These are phyloP conservation scores for Betula pendula DNA, from an alignment of 306 rosid species.

Conservation along the genomic window DNA sequence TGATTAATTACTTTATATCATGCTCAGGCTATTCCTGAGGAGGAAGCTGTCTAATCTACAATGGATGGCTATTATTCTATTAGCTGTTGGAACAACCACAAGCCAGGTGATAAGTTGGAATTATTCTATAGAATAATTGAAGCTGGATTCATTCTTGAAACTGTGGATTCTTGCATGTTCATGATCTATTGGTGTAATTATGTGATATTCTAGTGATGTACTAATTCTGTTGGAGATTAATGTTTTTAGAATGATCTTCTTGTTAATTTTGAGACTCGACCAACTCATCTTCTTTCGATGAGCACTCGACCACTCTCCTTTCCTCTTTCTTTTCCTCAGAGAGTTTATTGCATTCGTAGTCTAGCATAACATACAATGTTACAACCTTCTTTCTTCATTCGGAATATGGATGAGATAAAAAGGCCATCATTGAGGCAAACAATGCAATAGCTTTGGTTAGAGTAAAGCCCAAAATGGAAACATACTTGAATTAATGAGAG, in stretches of 20 bases:
- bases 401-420: too few species aligned
- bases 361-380: too few species aligned
- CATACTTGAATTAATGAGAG: background rate
- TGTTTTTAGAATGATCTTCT: background rate
- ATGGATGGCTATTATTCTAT: slow-evolving; percentile 80
- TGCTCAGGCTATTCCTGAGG: slow-evolving; percentile 67
- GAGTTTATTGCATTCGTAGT: too few species aligned
- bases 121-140: background rate
- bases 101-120: slow-evolving; percentile 62
- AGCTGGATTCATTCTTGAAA: background rate
- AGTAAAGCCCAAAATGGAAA: too few species aligned
- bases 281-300: too few species aligned
- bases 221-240: background rate
- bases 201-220: background rate
- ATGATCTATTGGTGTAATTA: background rate
- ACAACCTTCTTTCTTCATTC: too few species aligned
- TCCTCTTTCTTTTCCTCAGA: too few species aligned
- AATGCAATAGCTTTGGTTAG: too few species aligned
- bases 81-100: slow-evolving; percentile 97
- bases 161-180: background rate
- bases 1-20: slow-evolving; percentile 8
- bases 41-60: slow-evolving; percentile 83
- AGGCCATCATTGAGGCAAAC: too few species aligned
- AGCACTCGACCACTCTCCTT: too few species aligned
- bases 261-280: too few species aligned